Evolutionary conservation across 1,139 yeast species (phyloP), one percentile per base, ranked within the genome.

Genomic region (Blastobotrys aristatus): DNA sequence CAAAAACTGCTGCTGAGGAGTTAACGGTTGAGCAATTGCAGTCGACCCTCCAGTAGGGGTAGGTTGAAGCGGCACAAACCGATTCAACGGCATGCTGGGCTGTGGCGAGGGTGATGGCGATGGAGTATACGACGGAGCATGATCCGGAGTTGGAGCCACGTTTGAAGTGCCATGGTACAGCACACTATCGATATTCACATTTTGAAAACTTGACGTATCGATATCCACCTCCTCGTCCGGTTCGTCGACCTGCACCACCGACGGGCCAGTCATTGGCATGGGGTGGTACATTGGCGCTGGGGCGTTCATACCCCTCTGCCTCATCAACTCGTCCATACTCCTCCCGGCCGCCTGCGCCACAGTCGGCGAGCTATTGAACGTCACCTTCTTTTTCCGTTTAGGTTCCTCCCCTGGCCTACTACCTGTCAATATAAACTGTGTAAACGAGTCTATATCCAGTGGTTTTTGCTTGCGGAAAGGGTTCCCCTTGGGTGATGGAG

Each of bases 331-430:
- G 38, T 64, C 67, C 66, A 67, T 62, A 33, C 66, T 60, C 42
- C 71, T 49, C 16, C 68, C 70, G 1, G 71, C 71, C 0, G 71
- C 71, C 49, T 67, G 70, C 1, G 70, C 67, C 11, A 67, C 68
- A 50, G 66, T 61, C 8, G 71, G 71, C 21, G 54, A 57, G n/a
- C 58, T 55, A 48, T 65, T 62, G 48, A 67, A 67, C 4, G 69
- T 65, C n/a, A 67, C 71, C 37, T 66, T 56, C 52, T 67, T 66
- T 42, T 63, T 60, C 38, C 50, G 52, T 38, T 50, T 32, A 44
- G 46, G 43, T n/a, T 49, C 48, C 1, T 43, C 52, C 11, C 45
- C 39, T 2, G 65, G 66, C 48, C 54, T 46, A n/a, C 53, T 51
- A 22, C 71, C 71, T 6, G 69, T 63, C 56, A 63, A 50, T 33